Evolutionary conservation across 768 basidiomycete species (phyloP).

Genomic region (Suillus subalutaceus): DNA sequence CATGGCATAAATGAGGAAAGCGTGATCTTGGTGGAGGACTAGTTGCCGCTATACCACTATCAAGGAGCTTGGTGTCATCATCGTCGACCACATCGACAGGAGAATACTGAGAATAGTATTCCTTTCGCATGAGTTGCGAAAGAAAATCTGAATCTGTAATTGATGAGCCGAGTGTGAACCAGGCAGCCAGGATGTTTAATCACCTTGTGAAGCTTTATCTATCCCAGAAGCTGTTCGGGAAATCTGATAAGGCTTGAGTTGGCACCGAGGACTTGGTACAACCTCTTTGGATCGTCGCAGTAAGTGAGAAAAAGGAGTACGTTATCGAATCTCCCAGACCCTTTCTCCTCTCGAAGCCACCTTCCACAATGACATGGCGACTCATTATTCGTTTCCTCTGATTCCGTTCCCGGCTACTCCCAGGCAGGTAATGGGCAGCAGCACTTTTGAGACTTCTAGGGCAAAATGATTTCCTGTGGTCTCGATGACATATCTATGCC

Average conservation of each 20-base stretch:
- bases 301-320: not conserved
- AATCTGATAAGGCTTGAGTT: not conserved
- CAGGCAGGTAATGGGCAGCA: not conserved
- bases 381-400: not conserved
- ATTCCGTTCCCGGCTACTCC: not conserved
- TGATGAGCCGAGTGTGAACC: not conserved
- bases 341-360: not conserved
- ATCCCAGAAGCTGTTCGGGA: not conserved
- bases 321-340: not conserved
- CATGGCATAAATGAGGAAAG: conserved; percentile 1
- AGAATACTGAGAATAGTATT: conserved; percentile 1
- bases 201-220: not conserved
- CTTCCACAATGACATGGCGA: not conserved
- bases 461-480: not conserved
- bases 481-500: not conserved
- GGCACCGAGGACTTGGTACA: not conserved
- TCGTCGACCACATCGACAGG: not conserved
- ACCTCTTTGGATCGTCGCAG: not conserved
- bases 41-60: not conserved
- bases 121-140: not conserved
- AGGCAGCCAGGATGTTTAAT: not conserved
- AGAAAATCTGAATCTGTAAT: not conserved
- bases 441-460: not conserved
- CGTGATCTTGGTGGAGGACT: not conserved
- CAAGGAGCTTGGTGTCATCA: not conserved